Percentiles rank a stretch among this genome's conserved stretches.
Evolutionary conservation across 176 grass and related monocot genomes (phyloP).

Genomic region (Olyra latifolia): DNA sequence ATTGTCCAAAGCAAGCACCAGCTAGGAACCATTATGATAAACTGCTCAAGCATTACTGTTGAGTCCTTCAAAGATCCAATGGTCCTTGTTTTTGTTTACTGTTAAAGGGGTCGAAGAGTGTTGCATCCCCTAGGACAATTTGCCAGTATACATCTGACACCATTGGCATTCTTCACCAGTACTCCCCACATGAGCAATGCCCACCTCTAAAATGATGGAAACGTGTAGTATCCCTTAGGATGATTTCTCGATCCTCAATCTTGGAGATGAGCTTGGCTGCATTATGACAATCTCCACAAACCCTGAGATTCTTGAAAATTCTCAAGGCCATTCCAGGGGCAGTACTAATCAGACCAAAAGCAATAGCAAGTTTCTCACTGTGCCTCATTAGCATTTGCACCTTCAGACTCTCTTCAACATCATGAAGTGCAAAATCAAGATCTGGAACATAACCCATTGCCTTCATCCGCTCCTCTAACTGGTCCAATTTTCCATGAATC

Average conservation of each 20-base stretch:
- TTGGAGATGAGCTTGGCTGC: conserved; percentile 67
- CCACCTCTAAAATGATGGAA: conserved; percentile 76
- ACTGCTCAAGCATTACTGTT: conserved; percentile 11
- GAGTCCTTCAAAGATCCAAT: background rate
- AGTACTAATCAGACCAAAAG: conserved; percentile 64
- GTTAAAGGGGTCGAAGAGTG: background rate
- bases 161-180: conserved; percentile 52
- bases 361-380: conserved; percentile 66
- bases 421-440: conserved; percentile 59
- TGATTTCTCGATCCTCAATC: conserved; percentile 60
- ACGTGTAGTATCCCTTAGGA: conserved; percentile 61
- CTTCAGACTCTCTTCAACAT: conserved; percentile 58
- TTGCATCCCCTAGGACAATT: background rate
- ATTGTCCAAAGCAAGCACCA: background rate
- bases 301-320: conserved; percentile 73
- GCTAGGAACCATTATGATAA: background rate
- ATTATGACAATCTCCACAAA: conserved; percentile 77
- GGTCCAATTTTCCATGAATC: conserved; percentile 55
- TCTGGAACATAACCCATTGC: conserved; percentile 47
- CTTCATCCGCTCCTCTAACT: conserved; percentile 53
- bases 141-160: background rate
- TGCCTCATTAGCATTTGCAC: conserved; percentile 69
- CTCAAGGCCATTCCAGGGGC: conserved; percentile 41
- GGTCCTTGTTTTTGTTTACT: background rate
- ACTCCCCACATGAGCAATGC: conserved; percentile 64